Percentiles rank a stretch among this genome's conserved stretches.
Conservation (phyloP, 208 protist genomes). For the Naegleria fowleri region DNA sequence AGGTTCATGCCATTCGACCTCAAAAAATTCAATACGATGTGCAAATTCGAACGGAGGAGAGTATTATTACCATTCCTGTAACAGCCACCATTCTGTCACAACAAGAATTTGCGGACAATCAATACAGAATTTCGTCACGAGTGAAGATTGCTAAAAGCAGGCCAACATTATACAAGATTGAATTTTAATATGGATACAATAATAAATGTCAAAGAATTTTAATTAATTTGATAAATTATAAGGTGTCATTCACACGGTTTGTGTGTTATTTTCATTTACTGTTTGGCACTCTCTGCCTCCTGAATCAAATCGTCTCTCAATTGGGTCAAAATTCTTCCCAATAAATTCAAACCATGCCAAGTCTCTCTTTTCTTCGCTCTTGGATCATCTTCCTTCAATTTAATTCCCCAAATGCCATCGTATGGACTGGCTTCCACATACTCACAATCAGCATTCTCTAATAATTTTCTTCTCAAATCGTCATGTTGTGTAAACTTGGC, state of each 20-base stretch:
- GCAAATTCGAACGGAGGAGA: too few relatives aligned
- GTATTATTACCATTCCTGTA: too few relatives aligned
- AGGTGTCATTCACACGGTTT: too few relatives aligned
- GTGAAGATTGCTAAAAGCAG: not conserved
- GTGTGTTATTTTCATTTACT: too few relatives aligned
- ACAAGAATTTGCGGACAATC: not conserved
- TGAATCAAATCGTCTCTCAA: not conserved
- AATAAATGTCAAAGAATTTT: too few relatives aligned
- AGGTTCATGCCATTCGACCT: too few relatives aligned
- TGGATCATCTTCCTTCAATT: not conserved
- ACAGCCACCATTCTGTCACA: not conserved
- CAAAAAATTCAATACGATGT: too few relatives aligned
- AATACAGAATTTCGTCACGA: not conserved
- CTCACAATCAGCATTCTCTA: not conserved
- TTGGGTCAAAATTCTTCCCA: not conserved
- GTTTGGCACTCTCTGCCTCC: too few relatives aligned
- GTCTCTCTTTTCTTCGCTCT: not conserved
- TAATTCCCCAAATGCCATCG: constrained; percentile 38
- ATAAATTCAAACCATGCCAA: not conserved
- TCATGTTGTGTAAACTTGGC: constrained; percentile 30
- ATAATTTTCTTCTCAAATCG: not conserved
- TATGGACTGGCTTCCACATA: constrained; percentile 30
- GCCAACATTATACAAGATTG: not conserved
- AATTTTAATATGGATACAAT: not conserved
- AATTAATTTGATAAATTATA: too few relatives aligned